Base-by-base conservation (phyloP, 2,329 filamentous ascomycete species). In the Fusarium sp. region DNA sequence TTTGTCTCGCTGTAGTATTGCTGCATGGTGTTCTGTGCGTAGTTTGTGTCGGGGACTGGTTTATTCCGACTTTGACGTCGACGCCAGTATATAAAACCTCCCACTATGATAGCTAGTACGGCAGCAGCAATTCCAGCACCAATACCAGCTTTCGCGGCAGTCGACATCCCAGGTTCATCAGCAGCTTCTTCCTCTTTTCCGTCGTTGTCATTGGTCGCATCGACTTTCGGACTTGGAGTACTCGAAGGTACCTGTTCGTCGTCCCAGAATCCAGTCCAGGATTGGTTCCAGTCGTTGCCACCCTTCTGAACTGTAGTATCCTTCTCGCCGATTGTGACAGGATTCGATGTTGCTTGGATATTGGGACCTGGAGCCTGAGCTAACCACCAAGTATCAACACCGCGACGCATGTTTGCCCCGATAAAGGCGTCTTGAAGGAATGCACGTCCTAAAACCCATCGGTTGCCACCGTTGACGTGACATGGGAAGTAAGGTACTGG, bases 401-500 rank as follows among this genome's bases (percentile, higher is more conserved):
- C 20, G 8, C 47, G 47, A 23, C 75, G 72, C 77, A 79, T 82
- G 62, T 83, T 80, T 8, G 77, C 79, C 6, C 78, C 81, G 0
- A 84, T 57, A 42, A 84, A 84, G 6, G 83, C 81, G 30, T 83
- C 82, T 64, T 85, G 83, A 2, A 84, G 73, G 10, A 62, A 62
- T 1, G 81, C 80, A 18, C 81, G 78, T 1, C 83, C 83, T 3
- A 84, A 77, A 2, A 56, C 42, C 61, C 79, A 80, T 7, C 44
- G 23, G 0, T 57, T 54, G 2, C 62, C 51, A 4, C 64, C 65
- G 8, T 73, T 75, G 0, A 76, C 75, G 20, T 75, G 75, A 61
- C 82, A 84, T 2, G 82, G 83, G 58, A 85, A 62, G n/a, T 62
- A 62, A 3, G 59, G 46, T 2, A 37, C 4, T 0, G 59, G 46